Percentiles rank a stretch among this genome's conserved stretches.
These are phyloP conservation scores for Phytopythium ostracodes DNA, from an alignment of 352 stramenopile species.

Conservation along the genomic window DNA sequence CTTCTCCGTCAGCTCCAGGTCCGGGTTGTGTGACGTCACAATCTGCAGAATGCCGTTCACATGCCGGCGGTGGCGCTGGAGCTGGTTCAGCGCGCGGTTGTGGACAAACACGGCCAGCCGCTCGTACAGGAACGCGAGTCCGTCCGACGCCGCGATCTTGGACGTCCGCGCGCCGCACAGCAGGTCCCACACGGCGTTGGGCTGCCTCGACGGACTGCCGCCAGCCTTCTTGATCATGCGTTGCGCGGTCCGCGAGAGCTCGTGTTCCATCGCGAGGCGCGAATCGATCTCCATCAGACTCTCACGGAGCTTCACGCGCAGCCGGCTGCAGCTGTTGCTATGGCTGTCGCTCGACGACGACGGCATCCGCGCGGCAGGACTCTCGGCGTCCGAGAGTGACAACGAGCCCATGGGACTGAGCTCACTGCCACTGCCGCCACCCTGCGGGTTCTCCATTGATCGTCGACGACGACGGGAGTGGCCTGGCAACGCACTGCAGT, in stretches of 20 bases:
- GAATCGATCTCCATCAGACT: constrained; percentile 51
- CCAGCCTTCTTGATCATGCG: constrained; percentile 23
- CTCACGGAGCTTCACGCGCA: constrained; percentile 66
- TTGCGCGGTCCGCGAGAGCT: constrained; percentile 31
- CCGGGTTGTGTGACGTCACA: constrained; percentile 71
- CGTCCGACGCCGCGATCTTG: constrained; percentile 36
- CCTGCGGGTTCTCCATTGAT: constrained; percentile 36
- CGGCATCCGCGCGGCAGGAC: constrained; percentile 10
- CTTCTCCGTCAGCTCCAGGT: constrained; percentile 73
- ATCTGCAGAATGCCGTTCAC: constrained; percentile 78
- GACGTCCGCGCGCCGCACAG: constrained; percentile 47
- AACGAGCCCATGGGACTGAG: constrained; percentile 19
- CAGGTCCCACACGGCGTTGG: constrained; percentile 57
- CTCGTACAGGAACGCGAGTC: constrained; percentile 50
- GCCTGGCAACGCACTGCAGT: not conserved
- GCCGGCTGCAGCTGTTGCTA: constrained; percentile 21
- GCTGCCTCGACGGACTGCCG: constrained; percentile 16
- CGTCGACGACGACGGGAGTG: not conserved
- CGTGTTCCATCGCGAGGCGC: constrained; percentile 42
- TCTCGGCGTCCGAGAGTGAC: constrained; percentile 23
- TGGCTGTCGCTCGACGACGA: not conserved
- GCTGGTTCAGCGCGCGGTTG: constrained; percentile 71
- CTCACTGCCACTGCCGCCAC: constrained; percentile 17
- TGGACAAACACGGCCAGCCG: constrained; percentile 50
- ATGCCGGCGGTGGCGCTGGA: constrained; percentile 75